Conservation (phyloP, 73 alveolate genomes). For the Paramecium sexaurelia region DNA sequence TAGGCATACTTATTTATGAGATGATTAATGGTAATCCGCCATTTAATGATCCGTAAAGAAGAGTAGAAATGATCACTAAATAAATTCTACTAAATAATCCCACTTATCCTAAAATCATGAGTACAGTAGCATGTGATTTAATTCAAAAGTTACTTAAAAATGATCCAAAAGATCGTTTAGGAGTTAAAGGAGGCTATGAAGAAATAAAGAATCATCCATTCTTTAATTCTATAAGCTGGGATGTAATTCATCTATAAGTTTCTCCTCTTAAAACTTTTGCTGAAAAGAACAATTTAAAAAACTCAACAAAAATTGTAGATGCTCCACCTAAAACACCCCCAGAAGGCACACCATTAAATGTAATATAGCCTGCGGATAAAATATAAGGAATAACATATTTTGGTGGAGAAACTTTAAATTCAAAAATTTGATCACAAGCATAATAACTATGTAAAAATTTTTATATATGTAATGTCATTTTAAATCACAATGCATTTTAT, state of each 20-base stretch:
- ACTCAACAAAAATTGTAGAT: background rate
- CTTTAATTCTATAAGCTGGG: conserved; percentile 45
- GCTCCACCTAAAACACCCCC: background rate
- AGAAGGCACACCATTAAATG: background rate
- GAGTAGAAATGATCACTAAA: background rate
- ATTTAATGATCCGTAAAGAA: conserved; percentile 49
- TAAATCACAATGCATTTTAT: background rate
- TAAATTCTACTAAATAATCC: conserved; percentile 14
- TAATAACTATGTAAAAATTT: background rate
- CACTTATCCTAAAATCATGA: background rate
- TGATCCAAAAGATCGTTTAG: conserved; percentile 36
- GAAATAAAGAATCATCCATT: conserved; percentile 54
- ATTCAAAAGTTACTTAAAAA: background rate
- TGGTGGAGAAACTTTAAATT: conserved; percentile 9
- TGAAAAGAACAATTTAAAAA: background rate
- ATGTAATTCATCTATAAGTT: background rate
- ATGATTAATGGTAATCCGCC: conserved; percentile 71
- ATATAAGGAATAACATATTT: background rate
- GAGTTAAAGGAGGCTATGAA: conserved; percentile 41
- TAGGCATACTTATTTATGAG: conserved; percentile 43
- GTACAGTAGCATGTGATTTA: background rate
- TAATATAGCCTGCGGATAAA: background rate
- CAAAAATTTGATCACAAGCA: background rate
- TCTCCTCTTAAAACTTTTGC: conserved; percentile 46
- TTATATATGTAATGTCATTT: background rate